Conservation (phyloP, 306 rosid genomes). For the Quercus ilex region DNA sequence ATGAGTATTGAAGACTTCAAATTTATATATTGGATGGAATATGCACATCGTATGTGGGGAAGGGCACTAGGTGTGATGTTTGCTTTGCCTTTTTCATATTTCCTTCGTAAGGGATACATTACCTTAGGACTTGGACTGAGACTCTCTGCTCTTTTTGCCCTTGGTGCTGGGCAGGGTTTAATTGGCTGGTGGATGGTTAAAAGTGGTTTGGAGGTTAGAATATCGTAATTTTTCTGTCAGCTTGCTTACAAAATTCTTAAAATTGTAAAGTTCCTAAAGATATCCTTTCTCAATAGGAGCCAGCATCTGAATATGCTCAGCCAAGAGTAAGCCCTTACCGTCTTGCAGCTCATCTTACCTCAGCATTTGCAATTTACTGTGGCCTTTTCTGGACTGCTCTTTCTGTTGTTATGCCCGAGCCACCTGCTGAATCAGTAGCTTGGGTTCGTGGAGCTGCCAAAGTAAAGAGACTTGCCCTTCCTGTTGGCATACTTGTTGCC, state of each 20-base stretch:
- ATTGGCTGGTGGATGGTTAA: slow-evolving; percentile 99
- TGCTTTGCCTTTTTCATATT: slow-evolving; percentile 88
- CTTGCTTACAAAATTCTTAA: slow-evolving; percentile 14
- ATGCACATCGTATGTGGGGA: slow-evolving; percentile 98
- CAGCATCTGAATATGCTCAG: slow-evolving; percentile 73
- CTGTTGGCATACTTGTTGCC: slow-evolving; percentile 73
- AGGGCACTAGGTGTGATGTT: slow-evolving; percentile 79
- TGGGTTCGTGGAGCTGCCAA: slow-evolving; percentile 91
- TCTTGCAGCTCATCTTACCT: slow-evolving; percentile 94
- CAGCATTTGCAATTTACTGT: slow-evolving; percentile 85
- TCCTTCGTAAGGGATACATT: slow-evolving; percentile 81
- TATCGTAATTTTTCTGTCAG: slow-evolving; percentile 3
- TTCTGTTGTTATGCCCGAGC: slow-evolving; percentile 91
- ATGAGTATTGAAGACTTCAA: slow-evolving; percentile 47
- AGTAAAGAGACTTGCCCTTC: slow-evolving; percentile 72
- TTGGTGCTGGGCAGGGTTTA: slow-evolving; percentile 89
- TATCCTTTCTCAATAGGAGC: slow-evolving; percentile 56
- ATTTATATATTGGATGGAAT: slow-evolving; percentile 68
- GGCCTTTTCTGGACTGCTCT: slow-evolving; percentile 91
- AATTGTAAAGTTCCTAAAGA: slow-evolving; percentile 10
- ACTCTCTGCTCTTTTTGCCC: slow-evolving; percentile 64
- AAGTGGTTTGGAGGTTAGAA: slow-evolving; percentile 67
- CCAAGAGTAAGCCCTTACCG: slow-evolving; percentile 98
- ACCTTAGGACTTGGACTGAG: slow-evolving; percentile 74
- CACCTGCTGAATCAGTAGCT: slow-evolving; percentile 68